These are phyloP conservation scores for Polymyxa betae DNA, from an alignment of 208 protist species.

Conservation along the genomic window DNA sequence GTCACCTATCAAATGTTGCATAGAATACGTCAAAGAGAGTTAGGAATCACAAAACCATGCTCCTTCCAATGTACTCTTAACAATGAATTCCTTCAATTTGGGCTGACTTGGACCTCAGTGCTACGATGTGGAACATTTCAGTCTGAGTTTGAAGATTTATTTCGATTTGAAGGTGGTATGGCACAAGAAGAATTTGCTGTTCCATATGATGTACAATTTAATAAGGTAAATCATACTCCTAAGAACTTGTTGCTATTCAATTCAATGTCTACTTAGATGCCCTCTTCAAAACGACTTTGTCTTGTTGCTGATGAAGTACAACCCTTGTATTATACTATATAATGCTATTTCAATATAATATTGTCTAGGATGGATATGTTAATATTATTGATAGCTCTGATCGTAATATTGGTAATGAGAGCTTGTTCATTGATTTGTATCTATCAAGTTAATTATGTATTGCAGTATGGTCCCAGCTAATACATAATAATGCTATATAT, in stretches of 20 bases:
- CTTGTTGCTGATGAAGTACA: not conserved
- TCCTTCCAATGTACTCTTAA: no score
- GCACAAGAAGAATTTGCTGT: not conserved
- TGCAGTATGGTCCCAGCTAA: not conserved
- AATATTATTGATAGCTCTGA: not conserved
- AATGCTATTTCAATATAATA: not conserved
- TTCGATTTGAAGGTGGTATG: not conserved
- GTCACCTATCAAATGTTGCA: no score
- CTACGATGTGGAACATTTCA: not conserved
- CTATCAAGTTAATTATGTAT: not conserved
- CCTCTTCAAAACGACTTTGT: not conserved
- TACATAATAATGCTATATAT: not conserved
- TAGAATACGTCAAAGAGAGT: no score
- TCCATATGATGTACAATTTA: not conserved
- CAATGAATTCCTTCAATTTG: no score
- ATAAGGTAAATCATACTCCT: not conserved
- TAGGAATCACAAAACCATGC: no score
- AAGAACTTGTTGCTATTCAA: not conserved
- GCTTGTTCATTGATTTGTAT: not conserved
- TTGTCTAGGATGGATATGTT: not conserved
- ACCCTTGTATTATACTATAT: not conserved
- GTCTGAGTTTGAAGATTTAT: not conserved
- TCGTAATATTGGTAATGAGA: not conserved
- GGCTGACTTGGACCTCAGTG: no score
- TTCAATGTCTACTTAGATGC: not conserved